phyloP scores from a whole-genome alignment of 768 basidiomycete species.

The Rickenella mellea region DNA sequence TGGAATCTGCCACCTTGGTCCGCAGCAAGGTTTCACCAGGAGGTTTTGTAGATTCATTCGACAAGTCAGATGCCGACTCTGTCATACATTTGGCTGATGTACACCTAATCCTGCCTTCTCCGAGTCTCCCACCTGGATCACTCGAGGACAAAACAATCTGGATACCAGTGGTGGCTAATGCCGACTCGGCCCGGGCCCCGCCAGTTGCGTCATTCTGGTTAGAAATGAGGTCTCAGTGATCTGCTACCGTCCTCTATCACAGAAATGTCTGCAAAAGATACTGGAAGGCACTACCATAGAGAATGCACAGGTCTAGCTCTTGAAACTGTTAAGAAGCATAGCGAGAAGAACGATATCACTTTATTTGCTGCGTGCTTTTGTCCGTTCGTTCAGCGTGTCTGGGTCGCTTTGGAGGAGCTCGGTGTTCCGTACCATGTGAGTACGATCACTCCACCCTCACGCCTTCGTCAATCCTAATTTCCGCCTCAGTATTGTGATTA shows the following conservation, averaged over 20 bases:
- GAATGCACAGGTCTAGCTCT: constrained; percentile 42
- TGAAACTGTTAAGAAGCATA: constrained; percentile 43
- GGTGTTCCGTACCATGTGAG: constrained; percentile 61
- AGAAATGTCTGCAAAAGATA: constrained; percentile 21
- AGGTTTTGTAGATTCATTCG: too few relatives aligned
- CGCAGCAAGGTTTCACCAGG: too few relatives aligned
- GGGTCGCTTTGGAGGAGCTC: constrained; percentile 66
- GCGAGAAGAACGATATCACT: constrained; percentile 40
- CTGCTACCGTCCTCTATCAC: not conserved
- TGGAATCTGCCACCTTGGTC: too few relatives aligned
- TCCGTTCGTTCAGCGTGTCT: constrained; percentile 76
- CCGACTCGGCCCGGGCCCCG: too few relatives aligned
- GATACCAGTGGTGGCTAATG: too few relatives aligned
- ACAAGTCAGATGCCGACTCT: too few relatives aligned
- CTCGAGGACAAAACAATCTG: too few relatives aligned
- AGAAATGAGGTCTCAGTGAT: too few relatives aligned
- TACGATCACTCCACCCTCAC: not conserved
- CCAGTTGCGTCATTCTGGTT: too few relatives aligned
- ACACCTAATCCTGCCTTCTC: too few relatives aligned
- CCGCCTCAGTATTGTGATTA: not conserved
- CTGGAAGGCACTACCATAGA: constrained; percentile 30
- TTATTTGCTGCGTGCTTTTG: constrained; percentile 71
- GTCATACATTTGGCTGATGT: too few relatives aligned
- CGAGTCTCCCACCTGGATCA: too few relatives aligned
- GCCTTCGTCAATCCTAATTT: not conserved